Conservation (phyloP, 2,329 filamentous ascomycete genomes). For the Alternaria solani region DNA sequence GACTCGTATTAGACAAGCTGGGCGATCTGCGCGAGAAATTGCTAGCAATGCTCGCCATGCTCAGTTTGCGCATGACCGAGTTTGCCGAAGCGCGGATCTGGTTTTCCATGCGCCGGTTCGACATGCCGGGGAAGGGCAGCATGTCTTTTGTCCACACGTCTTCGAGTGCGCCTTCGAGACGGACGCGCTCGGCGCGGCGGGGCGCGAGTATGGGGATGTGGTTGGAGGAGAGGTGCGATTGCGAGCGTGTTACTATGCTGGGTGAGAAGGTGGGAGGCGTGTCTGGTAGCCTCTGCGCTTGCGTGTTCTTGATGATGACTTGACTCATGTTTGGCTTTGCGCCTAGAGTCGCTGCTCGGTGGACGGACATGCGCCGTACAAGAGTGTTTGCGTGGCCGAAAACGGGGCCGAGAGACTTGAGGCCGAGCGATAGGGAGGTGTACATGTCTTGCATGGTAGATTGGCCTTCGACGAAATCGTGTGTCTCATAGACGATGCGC, state of each 20-base stretch:
- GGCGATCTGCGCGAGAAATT: constrained; percentile 77
- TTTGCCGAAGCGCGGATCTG: constrained; percentile 81
- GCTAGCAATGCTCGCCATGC: constrained; percentile 78
- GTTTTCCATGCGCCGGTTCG: constrained; percentile 70
- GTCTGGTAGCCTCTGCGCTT: constrained; percentile 67
- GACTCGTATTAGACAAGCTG: constrained; percentile 60
- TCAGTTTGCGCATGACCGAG: constrained; percentile 87
- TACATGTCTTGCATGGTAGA: constrained; percentile 61
- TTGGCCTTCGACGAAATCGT: constrained; percentile 59
- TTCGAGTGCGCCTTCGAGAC: constrained; percentile 75
- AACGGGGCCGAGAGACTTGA: constrained; percentile 77
- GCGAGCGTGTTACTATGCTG: constrained; percentile 76
- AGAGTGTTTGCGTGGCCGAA: constrained; percentile 74
- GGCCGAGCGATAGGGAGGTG: constrained; percentile 71
- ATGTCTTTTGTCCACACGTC: constrained; percentile 86
- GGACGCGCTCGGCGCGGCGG: constrained; percentile 75
- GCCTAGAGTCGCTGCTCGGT: constrained; percentile 77
- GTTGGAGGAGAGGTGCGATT: constrained; percentile 75
- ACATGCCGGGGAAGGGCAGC: constrained; percentile 85
- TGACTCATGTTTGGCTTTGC: constrained; percentile 73
- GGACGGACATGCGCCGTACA: constrained; percentile 77
- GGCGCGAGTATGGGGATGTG: constrained; percentile 76
- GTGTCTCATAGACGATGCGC: constrained; percentile 59
- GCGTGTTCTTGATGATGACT: constrained; percentile 87
- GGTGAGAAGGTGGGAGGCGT: constrained; percentile 54